Percentiles rank a stretch among this genome's conserved stretches.
Conservation (phyloP, 805 yeast species). For the Kuraishia capsulata region DNA sequence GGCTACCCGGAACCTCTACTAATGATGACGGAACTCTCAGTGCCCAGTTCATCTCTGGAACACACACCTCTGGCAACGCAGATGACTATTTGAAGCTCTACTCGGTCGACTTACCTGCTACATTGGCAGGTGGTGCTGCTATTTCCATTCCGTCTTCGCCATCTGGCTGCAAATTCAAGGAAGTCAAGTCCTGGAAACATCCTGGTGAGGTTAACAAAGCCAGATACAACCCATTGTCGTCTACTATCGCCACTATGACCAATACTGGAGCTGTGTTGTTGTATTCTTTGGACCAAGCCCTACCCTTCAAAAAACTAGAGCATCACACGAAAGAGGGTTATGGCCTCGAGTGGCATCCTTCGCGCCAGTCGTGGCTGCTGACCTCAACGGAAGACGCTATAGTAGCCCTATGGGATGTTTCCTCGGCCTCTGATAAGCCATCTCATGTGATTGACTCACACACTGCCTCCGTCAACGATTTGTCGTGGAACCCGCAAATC, state of each 20-base stretch:
- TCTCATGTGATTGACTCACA: slow-evolving; percentile 40
- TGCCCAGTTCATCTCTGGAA: slow-evolving; percentile 37
- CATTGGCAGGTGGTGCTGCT: slow-evolving; percentile 18
- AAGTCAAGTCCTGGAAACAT: slow-evolving; percentile 45
- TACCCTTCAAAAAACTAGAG: slow-evolving; percentile 28
- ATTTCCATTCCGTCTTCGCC: slow-evolving; percentile 14
- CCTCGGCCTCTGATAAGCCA: slow-evolving; percentile 27
- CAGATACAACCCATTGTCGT: slow-evolving; percentile 40
- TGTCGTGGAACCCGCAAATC: slow-evolving; percentile 43
- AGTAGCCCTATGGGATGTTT: slow-evolving; percentile 72
- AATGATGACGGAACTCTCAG: slow-evolving; percentile 11
- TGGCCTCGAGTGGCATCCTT: slow-evolving; percentile 60
- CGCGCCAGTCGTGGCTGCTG: slow-evolving; percentile 32
- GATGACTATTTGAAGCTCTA: slow-evolving; percentile 37
- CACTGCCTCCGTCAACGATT: slow-evolving; percentile 53
- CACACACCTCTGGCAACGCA: slow-evolving; percentile 28
- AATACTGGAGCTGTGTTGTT: slow-evolving; percentile 40
- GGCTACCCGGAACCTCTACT: slow-evolving; percentile 32
- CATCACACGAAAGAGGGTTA: slow-evolving; percentile 61
- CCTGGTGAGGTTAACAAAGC: slow-evolving; percentile 61
- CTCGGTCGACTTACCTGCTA: slow-evolving; percentile 37
- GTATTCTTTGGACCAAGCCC: slow-evolving; percentile 20
- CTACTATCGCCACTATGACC: slow-evolving; percentile 45
- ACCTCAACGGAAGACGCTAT: slow-evolving; percentile 61
- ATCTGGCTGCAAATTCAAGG: slow-evolving; percentile 29